These are phyloP conservation scores for Lactarius sp. DNA, from an alignment of 768 basidiomycete species.

Conservation along the genomic window DNA sequence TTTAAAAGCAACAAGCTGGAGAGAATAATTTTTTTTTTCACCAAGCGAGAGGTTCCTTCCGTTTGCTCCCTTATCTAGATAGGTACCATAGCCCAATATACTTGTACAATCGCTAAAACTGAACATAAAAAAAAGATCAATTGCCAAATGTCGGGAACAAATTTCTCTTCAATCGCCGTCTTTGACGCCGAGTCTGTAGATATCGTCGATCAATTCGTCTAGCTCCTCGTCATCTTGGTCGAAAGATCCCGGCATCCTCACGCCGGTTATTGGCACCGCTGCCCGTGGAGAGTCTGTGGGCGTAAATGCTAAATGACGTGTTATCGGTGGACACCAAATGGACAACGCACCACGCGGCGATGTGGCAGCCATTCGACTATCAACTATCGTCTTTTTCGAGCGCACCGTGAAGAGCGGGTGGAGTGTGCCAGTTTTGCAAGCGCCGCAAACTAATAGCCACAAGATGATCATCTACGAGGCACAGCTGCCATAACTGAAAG, in stretches of 20 bases:
- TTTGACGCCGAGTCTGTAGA: slow-evolving; percentile 1
- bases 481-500: background rate
- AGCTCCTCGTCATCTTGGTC: background rate
- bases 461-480: background rate
- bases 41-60: background rate
- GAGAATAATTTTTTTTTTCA: background rate
- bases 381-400: slow-evolving; percentile 13
- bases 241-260: slow-evolving; percentile 17
- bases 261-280: background rate
- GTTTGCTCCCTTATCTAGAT: background rate
- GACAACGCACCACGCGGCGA: slow-evolving; percentile 21
- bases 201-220: slow-evolving; percentile 1
- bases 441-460: slow-evolving; percentile 52
- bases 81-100: background rate
- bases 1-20: background rate
- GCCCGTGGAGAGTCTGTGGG: slow-evolving; percentile 7
- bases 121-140: background rate
- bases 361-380: slow-evolving; percentile 19
- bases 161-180: background rate
- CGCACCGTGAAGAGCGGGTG: slow-evolving; percentile 47
- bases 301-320: background rate
- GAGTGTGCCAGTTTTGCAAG: slow-evolving; percentile 56
- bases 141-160: background rate
- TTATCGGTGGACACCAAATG: background rate
- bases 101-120: background rate